Evolutionary conservation across 2,329 filamentous ascomycete species (phyloP).

Genomic region (Pseudocercospora crystallina): DNA sequence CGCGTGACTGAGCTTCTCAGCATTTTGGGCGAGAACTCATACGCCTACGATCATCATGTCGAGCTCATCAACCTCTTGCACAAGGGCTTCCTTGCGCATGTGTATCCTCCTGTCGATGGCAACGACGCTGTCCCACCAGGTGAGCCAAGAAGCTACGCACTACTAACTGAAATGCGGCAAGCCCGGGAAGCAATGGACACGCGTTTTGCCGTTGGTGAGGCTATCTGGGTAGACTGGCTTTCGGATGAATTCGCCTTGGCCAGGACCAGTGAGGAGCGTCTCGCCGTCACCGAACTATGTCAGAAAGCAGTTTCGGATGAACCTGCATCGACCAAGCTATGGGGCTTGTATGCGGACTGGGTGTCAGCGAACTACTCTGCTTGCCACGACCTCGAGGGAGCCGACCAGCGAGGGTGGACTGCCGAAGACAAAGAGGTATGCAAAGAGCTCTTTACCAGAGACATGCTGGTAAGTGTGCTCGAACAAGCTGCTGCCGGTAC

Average conservation of each 20-base stretch:
- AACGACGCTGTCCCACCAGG: conserved; percentile 18
- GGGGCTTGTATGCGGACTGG: conserved; percentile 77
- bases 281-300: conserved; percentile 70
- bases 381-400: conserved; percentile 58
- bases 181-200: conserved; percentile 60
- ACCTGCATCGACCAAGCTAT: conserved; percentile 70
- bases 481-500: conserved; percentile 70
- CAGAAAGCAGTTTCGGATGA: conserved; percentile 69
- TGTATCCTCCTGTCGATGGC: conserved; percentile 30
- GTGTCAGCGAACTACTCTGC: conserved; percentile 69
- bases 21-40: conserved; percentile 47
- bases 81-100: conserved; percentile 48
- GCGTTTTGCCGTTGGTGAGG: conserved; percentile 70
- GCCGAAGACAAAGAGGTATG: conserved; percentile 69
- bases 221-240: conserved; percentile 74
- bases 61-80: conserved; percentile 50
- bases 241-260: conserved; percentile 67
- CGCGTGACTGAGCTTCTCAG: conserved; percentile 46
- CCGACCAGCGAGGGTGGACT: conserved; percentile 47
- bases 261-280: conserved; percentile 63
- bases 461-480: conserved; percentile 67
- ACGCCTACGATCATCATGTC: conserved; percentile 51
- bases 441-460: conserved; percentile 69
- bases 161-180: conserved; percentile 48
- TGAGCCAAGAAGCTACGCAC: conserved; percentile 44